phyloP scores from a whole-genome alignment of 306 rosid genomes.

The Nissolia schottii region DNA sequence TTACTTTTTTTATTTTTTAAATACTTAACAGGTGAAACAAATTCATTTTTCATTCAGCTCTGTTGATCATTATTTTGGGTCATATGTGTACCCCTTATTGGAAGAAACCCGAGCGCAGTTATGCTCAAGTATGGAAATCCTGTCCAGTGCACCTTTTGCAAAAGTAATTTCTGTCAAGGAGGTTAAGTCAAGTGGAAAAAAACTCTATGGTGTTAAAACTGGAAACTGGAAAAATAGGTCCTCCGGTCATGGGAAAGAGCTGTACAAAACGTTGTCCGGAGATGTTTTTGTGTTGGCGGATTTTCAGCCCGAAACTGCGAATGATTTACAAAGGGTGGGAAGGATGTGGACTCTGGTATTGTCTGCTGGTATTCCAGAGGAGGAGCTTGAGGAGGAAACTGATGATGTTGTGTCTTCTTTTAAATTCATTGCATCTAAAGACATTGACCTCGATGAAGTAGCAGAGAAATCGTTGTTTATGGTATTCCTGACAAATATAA shows the following conservation, averaged over 20 bases:
- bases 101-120: conserved; percentile 66
- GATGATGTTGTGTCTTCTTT: conserved; percentile 25
- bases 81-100: conserved; percentile 41
- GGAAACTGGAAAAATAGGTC: conserved; percentile 46
- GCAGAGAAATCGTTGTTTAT: conserved; percentile 23
- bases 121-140: conserved; percentile 40
- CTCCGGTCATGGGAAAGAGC: conserved; percentile 32
- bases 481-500: conserved; percentile 46
- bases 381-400: conserved; percentile 16
- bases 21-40: conserved; percentile 39
- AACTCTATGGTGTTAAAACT: conserved; percentile 33
- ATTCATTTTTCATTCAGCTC: conserved; percentile 49
- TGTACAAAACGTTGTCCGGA: conserved; percentile 54
- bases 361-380: too few species aligned
- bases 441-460: neutral
- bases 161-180: conserved; percentile 28
- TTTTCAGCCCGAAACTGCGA: conserved; percentile 40
- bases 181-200: conserved; percentile 14
- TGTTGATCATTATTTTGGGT: conserved; percentile 34
- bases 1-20: too few species aligned
- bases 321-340: conserved; percentile 41
- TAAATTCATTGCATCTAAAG: conserved; percentile 39
- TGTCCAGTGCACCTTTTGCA: conserved; percentile 44
- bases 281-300: conserved; percentile 53
- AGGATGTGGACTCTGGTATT: conserved; percentile 48